These are phyloP conservation scores for Boletus rex-veris DNA, from an alignment of 768 basidiomycete genomes.

Conservation along the genomic window DNA sequence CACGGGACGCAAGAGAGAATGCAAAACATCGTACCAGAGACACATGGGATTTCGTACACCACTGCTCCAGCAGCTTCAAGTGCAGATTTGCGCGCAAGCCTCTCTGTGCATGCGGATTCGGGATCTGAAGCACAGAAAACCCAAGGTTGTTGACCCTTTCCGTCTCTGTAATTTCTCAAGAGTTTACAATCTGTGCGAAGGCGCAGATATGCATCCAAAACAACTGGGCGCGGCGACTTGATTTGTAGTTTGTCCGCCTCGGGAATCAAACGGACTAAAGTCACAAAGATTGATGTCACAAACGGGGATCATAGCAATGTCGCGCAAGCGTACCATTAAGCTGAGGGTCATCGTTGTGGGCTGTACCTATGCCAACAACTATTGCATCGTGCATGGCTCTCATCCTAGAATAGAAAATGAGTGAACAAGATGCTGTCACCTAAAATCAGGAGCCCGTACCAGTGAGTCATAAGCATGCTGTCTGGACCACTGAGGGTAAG, in stretches of 20 bases:
- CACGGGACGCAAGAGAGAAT: neutral
- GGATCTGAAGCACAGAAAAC: conserved; percentile 47
- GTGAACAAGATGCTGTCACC: neutral
- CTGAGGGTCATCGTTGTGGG: conserved; percentile 89
- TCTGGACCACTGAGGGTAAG: conserved; percentile 81
- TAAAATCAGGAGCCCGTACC: conserved; percentile 41
- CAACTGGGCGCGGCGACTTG: conserved; percentile 72
- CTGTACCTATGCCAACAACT: conserved; percentile 85
- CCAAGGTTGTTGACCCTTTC: conserved; percentile 69
- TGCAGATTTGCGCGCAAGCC: conserved; percentile 34
- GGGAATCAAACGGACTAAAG: conserved; percentile 56
- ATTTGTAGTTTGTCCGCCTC: conserved; percentile 30
- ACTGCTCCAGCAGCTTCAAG: conserved; percentile 67
- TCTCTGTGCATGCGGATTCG: conserved; percentile 10
- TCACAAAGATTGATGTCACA: neutral
- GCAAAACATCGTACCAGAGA: conserved; percentile 32
- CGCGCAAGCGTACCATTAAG: conserved; percentile 68
- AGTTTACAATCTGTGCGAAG: conserved; percentile 67
- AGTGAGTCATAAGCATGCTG: conserved; percentile 92
- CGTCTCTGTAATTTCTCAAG: conserved; percentile 56
- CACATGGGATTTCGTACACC: conserved; percentile 49
- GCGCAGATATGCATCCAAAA: conserved; percentile 76
- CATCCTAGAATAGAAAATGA: conserved; percentile 54
- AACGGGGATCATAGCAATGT: neutral
- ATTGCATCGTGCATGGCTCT: conserved; percentile 91